Conservation (phyloP, 2,329 filamentous ascomycete species). For the Trichoderma oligosporum region DNA sequence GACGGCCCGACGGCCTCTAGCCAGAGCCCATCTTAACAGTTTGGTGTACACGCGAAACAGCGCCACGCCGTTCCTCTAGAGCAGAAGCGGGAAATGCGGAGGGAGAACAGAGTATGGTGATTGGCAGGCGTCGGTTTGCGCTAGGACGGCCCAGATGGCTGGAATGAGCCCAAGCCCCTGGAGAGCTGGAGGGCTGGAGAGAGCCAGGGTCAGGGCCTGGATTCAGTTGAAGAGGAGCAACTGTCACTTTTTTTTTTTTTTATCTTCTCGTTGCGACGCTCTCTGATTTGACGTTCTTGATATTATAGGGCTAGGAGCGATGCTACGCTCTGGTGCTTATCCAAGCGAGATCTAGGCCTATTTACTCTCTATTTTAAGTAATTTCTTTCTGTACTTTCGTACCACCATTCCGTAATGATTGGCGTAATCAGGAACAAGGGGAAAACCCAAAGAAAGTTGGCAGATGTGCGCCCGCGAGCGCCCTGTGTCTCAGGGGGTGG, state of each 20-base stretch:
- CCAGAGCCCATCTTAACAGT: too few species aligned
- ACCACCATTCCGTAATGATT: too few species aligned
- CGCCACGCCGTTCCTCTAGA: too few species aligned
- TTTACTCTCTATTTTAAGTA: too few species aligned
- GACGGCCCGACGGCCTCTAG: neutral
- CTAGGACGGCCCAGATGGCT: slow-evolving; percentile 17
- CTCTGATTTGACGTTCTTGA: slow-evolving; percentile 5
- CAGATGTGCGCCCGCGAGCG: neutral
- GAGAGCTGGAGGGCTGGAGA: neutral
- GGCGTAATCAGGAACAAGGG: too few species aligned
- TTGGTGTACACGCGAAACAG: too few species aligned
- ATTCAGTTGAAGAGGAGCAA: neutral
- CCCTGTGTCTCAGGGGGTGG: slow-evolving; percentile 8
- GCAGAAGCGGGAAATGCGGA: slow-evolving; percentile 13
- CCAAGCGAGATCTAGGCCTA: slow-evolving; percentile 2
- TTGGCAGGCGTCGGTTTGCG: slow-evolving; percentile 15
- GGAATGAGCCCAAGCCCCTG: slow-evolving; percentile 2
- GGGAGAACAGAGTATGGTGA: neutral
- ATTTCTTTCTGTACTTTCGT: too few species aligned
- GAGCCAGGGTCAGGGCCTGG: neutral
- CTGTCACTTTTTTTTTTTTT: neutral
- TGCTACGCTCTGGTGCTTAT: slow-evolving; percentile 16
- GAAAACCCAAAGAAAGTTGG: neutral
- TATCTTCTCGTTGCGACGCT: neutral
- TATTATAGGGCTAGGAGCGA: slow-evolving; percentile 13